A percentile compares a stretch with the other conserved stretches of the same genome.
phyloP scores from a whole-genome alignment of 2,329 filamentous ascomycete species.

The Laburnicola sp. region DNA sequence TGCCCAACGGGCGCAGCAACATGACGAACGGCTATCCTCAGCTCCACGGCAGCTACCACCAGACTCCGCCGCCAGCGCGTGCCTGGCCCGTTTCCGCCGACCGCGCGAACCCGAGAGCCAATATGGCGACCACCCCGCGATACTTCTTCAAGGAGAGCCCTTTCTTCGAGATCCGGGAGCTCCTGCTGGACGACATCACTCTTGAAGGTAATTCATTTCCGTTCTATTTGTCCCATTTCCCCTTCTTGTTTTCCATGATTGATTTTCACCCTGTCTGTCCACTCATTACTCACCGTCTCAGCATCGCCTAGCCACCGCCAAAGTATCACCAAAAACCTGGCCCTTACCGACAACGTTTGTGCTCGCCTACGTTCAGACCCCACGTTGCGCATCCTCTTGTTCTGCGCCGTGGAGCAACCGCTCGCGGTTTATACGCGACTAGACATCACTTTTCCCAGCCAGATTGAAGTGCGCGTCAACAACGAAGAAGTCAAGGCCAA shows the following conservation, averaged over 20 bases:
- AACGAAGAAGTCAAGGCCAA: constrained; percentile 88
- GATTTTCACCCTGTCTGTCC: background rate
- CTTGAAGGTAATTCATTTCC: constrained; percentile 68
- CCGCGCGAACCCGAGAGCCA: background rate
- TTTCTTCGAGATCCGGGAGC: constrained; percentile 73
- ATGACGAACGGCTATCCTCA: constrained; percentile 27
- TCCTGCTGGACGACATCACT: constrained; percentile 65
- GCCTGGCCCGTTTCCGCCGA: constrained; percentile 8
- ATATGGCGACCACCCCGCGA: constrained; percentile 25
- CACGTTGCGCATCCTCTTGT: constrained; percentile 76
- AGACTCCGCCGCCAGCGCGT: constrained; percentile 21
- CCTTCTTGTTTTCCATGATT: no score
- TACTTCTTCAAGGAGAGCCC: constrained; percentile 74
- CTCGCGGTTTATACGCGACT: constrained; percentile 39
- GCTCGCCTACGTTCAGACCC: constrained; percentile 62
- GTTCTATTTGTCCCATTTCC: constrained; percentile 4
- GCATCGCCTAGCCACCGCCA: constrained; percentile 63
- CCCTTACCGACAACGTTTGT: constrained; percentile 58
- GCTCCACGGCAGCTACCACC: constrained; percentile 18
- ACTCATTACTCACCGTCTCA: constrained; percentile 30
- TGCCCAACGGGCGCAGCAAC: constrained; percentile 25
- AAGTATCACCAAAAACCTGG: constrained; percentile 61
- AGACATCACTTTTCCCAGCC: constrained; percentile 86
- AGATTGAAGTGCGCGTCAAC: constrained; percentile 91
- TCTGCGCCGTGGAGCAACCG: constrained; percentile 68